These are phyloP conservation scores for Ilex paraguariensis DNA, from an alignment of 305 asterid species.

Conservation along the genomic window DNA sequence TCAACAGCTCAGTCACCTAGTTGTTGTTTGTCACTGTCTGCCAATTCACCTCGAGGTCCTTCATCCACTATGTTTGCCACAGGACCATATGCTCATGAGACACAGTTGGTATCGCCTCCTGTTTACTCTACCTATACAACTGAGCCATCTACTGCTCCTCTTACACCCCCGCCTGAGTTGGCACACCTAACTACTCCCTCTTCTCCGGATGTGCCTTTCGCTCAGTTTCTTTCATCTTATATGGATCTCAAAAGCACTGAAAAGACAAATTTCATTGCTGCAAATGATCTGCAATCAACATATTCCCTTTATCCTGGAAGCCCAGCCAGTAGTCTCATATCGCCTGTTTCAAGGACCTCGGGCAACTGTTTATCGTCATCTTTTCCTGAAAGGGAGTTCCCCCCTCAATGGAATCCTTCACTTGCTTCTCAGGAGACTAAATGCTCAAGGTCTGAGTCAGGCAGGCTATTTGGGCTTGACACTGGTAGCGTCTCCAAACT, in stretches of 20 bases:
- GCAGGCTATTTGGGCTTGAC: slow-evolving; percentile 40
- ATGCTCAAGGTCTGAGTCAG: slow-evolving; percentile 51
- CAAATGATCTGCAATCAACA: slow-evolving; percentile 65
- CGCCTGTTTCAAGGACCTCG: slow-evolving; percentile 61
- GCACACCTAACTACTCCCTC: slow-evolving; percentile 97
- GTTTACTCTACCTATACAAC: slow-evolving; percentile 94
- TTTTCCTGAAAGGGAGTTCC: slow-evolving; percentile 53
- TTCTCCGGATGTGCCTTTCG: slow-evolving; percentile 97
- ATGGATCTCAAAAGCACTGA: slow-evolving; percentile 34
- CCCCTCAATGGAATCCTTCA: slow-evolving; percentile 46
- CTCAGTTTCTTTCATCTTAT: slow-evolving; percentile 84
- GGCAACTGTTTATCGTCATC: slow-evolving; percentile 35
- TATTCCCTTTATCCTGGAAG: slow-evolving; percentile 79
- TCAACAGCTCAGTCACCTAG: slow-evolving; percentile 93
- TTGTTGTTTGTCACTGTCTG: slow-evolving; percentile 76
- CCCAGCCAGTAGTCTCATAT: slow-evolving; percentile 69
- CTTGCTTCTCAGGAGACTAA: slow-evolving; percentile 34
- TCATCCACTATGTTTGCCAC: slow-evolving; percentile 80
- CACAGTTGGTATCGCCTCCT: slow-evolving; percentile 95
- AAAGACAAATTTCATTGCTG: slow-evolving; percentile 29
- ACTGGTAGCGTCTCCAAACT: slow-evolving; percentile 38
- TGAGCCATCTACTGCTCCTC: slow-evolving; percentile 96
- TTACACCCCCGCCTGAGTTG: slow-evolving; percentile 94
- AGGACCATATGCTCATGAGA: slow-evolving; percentile 95
- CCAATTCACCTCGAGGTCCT: slow-evolving; percentile 80